Conservation (phyloP, 129 eudicot species). For the Helianthus annuus region DNA sequence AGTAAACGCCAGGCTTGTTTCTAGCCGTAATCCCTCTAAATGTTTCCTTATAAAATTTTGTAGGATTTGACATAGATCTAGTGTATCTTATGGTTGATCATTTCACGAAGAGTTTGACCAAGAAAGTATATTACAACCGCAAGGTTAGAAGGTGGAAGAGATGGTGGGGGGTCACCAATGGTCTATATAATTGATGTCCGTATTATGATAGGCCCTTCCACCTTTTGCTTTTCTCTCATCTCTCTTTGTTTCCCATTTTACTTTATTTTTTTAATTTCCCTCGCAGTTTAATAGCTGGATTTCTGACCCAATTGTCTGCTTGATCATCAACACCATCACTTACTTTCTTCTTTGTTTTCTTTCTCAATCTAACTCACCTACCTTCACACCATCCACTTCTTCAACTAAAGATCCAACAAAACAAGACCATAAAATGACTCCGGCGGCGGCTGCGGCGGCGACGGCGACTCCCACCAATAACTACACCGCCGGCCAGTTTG, state of each 20-base stretch:
- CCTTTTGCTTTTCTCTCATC: conserved; percentile 45
- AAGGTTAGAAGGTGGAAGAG: conserved; percentile 27
- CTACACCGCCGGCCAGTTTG: conserved; percentile 70
- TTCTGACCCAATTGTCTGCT: conserved; percentile 72
- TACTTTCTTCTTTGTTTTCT: conserved; percentile 23
- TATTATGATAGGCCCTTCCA: conserved; percentile 39
- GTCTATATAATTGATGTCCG: conserved; percentile 60
- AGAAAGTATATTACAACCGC: conserved; percentile 33
- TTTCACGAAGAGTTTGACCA: conserved; percentile 21
- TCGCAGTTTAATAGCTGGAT: conserved; percentile 49
- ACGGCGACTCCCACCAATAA: conserved; percentile 34
- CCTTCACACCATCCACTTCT: neutral
- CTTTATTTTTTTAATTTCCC: conserved; percentile 24
- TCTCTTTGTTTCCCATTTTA: conserved; percentile 18
- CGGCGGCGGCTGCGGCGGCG: conserved; percentile 40
- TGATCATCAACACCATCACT: conserved; percentile 50
- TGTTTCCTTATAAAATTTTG: neutral
- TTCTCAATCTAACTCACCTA: conserved; percentile 8
- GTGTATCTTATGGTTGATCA: neutral
- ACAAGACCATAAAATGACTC: conserved; percentile 21
- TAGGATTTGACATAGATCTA: neutral
- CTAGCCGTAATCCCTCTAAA: neutral
- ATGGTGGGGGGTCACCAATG: conserved; percentile 50
- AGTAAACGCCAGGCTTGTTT: too few relatives aligned
- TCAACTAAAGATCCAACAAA: neutral